phyloP scores from a whole-genome alignment of 805 yeast species.

The Saturnispora serradocipensis region DNA sequence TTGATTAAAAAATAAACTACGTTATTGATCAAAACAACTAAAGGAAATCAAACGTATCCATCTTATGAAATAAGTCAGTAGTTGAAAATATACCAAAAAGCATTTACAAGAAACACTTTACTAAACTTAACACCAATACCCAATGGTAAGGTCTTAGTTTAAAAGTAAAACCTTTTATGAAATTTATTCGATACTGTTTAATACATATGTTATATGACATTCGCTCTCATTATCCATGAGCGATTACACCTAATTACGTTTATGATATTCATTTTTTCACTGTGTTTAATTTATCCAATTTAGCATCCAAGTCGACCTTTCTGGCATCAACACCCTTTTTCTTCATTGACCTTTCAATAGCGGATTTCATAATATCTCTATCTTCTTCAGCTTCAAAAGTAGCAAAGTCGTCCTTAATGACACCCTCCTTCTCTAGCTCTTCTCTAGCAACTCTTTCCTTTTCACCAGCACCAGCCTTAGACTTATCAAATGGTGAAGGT shows the following conservation, averaged over 20 bases:
- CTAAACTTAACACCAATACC: too few relatives aligned
- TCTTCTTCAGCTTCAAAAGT: slow-evolving; percentile 71
- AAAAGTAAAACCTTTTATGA: background rate
- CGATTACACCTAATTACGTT: background rate
- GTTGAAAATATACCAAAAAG: too few relatives aligned
- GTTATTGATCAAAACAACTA: too few relatives aligned
- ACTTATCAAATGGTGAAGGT: slow-evolving; percentile 72
- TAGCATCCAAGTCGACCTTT: slow-evolving; percentile 24
- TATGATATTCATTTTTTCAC: slow-evolving; percentile 1
- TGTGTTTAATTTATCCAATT: slow-evolving; percentile 13
- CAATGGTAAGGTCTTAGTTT: background rate
- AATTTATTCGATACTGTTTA: background rate
- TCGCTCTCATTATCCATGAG: background rate
- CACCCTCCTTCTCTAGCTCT: slow-evolving; percentile 68
- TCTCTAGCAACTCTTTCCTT: slow-evolving; percentile 75
- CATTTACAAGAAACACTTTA: too few relatives aligned
- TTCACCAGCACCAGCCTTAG: slow-evolving; percentile 82
- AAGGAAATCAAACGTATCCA: too few relatives aligned
- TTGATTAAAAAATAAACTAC: too few relatives aligned
- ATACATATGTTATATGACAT: background rate
- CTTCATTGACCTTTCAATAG: slow-evolving; percentile 55
- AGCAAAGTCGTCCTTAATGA: slow-evolving; percentile 82
- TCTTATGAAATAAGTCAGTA: too few relatives aligned
- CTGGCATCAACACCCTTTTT: slow-evolving; percentile 69
- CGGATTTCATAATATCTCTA: slow-evolving; percentile 56